Conservation (phyloP, 129 eudicot species). For the Oenanthe sinensis region DNA sequence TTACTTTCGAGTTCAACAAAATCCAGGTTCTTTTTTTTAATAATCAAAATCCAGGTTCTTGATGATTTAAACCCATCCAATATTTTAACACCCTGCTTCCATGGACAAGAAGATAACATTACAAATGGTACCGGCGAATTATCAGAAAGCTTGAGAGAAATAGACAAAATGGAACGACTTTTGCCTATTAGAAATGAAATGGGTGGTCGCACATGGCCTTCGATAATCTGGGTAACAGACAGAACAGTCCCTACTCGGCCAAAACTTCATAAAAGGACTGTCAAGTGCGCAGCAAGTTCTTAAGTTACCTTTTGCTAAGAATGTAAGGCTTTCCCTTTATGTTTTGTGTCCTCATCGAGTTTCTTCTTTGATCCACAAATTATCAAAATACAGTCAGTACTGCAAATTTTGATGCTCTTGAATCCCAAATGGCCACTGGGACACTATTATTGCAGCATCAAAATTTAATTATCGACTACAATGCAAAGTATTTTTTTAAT, state of each 20-base stretch:
- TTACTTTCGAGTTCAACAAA: conserved; percentile 1
- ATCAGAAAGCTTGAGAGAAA: conserved; percentile 64
- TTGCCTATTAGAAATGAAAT: conserved; percentile 71
- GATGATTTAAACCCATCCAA: conserved; percentile 54
- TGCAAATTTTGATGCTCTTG: background rate
- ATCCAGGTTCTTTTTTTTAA: conserved; percentile 31
- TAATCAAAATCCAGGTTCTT: conserved; percentile 33
- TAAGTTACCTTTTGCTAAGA: background rate
- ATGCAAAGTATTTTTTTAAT: background rate
- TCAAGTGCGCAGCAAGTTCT: conserved; percentile 67
- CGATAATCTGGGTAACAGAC: conserved; percentile 70
- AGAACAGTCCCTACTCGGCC: conserved; percentile 89
- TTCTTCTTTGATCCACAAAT: background rate
- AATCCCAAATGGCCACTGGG: background rate
- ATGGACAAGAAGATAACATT: conserved; percentile 28
- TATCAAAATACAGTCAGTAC: background rate
- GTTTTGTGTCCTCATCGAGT: background rate
- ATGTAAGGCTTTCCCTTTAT: background rate
- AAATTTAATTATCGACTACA: background rate
- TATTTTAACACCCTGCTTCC: conserved; percentile 86
- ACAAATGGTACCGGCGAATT: conserved; percentile 23
- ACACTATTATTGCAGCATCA: background rate
- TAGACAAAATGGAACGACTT: conserved; percentile 80
- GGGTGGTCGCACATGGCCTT: conserved; percentile 97
- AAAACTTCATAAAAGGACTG: conserved; percentile 39